These are phyloP conservation scores for Salix koriyanagi DNA, from an alignment of 345 rosid species.

Conservation along the genomic window DNA sequence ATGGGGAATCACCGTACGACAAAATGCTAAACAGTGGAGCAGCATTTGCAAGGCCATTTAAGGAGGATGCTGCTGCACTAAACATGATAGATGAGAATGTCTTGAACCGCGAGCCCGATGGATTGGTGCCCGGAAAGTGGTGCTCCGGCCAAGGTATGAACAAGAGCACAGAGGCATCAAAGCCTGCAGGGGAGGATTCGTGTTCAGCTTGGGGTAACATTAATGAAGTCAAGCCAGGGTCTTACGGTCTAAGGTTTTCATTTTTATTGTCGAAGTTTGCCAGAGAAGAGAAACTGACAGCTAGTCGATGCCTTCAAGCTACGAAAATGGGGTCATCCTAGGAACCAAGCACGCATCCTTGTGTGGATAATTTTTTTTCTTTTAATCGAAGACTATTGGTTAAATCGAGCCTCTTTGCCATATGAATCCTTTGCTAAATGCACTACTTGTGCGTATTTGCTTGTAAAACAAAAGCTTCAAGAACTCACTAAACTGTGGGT, in stretches of 20 bases:
- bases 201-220: slow-evolving; percentile 22
- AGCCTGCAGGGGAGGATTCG: neutral
- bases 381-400: neutral
- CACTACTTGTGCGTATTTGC: neutral
- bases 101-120: slow-evolving; percentile 14
- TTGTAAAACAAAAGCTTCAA: neutral
- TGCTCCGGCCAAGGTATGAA: slow-evolving; percentile 5
- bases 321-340: neutral
- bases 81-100: slow-evolving; percentile 16
- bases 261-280: slow-evolving; percentile 14
- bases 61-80: slow-evolving; percentile 12
- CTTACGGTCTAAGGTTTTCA: slow-evolving; percentile 21
- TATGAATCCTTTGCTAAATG: neutral
- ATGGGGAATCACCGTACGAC: slow-evolving; percentile 3
- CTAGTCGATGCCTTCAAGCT: slow-evolving; percentile 14
- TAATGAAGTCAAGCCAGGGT: slow-evolving; percentile 21
- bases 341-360: neutral
- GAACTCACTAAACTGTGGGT: no score
- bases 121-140: slow-evolving; percentile 29
- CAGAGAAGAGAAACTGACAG: neutral
- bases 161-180: neutral
- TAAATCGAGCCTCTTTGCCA: neutral
- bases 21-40: slow-evolving; percentile 20
- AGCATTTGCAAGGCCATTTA: slow-evolving; percentile 29
- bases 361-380: neutral